Evolutionary conservation across 2,329 filamentous ascomycete species (phyloP).

Genomic region (Beauveria sp.): DNA sequence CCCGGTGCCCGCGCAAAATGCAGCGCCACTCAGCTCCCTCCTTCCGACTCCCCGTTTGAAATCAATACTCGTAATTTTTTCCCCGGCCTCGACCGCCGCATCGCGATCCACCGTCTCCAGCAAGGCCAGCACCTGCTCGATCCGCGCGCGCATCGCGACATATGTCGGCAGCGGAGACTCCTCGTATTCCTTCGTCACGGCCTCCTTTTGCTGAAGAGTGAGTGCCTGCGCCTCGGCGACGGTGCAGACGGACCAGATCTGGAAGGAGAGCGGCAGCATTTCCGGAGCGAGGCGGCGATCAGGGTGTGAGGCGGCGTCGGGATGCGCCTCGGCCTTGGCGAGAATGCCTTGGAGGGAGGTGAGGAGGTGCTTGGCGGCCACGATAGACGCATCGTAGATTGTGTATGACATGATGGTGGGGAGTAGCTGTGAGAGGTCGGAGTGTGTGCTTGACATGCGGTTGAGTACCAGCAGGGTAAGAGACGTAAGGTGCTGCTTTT

Average conservation of each 20-base stretch:
- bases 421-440: background rate
- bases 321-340: slow-evolving; percentile 19
- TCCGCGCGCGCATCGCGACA: slow-evolving; percentile 26
- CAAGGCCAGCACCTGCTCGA: slow-evolving; percentile 17
- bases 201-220: background rate
- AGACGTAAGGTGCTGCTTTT: too few species aligned
- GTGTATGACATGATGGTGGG: slow-evolving; percentile 15
- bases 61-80: slow-evolving; percentile 20
- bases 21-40: slow-evolving; percentile 19
- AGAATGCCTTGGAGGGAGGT: slow-evolving; percentile 18
- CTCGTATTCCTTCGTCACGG: background rate
- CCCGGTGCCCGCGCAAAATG: slow-evolving; percentile 40
- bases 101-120: slow-evolving; percentile 12
- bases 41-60: slow-evolving; percentile 21
- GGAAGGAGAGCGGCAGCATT: slow-evolving; percentile 24
- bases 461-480: background rate
- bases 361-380: slow-evolving; percentile 16
- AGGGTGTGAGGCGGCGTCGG: slow-evolving; percentile 15
- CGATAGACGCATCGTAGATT: slow-evolving; percentile 22
- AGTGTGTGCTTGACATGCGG: background rate
- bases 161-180: slow-evolving; percentile 21
- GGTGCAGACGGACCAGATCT: slow-evolving; percentile 19
- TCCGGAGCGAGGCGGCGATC: slow-evolving; percentile 20
- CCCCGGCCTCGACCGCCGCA: slow-evolving; percentile 23
- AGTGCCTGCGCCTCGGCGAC: slow-evolving; percentile 5